These are phyloP conservation scores for Boletus rex-veris DNA, from an alignment of 768 basidiomycete genomes.

Conservation along the genomic window DNA sequence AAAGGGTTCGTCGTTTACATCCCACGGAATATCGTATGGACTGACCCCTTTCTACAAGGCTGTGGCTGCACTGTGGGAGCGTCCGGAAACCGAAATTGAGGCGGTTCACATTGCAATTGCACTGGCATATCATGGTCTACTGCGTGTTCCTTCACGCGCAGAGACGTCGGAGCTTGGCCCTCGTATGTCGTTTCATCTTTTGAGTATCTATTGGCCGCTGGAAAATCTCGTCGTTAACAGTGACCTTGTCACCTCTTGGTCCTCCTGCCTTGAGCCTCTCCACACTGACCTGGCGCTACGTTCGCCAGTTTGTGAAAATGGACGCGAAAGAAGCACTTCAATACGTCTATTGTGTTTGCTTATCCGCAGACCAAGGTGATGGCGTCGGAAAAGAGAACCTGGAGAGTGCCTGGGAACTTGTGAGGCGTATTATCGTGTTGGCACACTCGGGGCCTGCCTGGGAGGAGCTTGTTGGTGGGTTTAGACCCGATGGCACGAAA, in stretches of 20 bases:
- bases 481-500: constrained; percentile 83
- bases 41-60: constrained; percentile 49
- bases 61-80: constrained; percentile 85
- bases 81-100: constrained; percentile 83
- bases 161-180: constrained; percentile 84
- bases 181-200: constrained; percentile 44
- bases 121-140: constrained; percentile 87
- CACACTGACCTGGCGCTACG: constrained; percentile 87
- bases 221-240: constrained; percentile 35
- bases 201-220: neutral
- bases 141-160: constrained; percentile 76
- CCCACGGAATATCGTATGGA: too few species aligned
- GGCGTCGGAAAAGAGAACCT: constrained; percentile 82
- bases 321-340: constrained; percentile 93
- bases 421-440: constrained; percentile 71
- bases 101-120: constrained; percentile 93
- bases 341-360: constrained; percentile 85
- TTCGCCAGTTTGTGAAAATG: constrained; percentile 87
- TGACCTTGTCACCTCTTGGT: constrained; percentile 62
- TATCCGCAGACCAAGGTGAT: constrained; percentile 67
- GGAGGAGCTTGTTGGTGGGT: constrained; percentile 94
- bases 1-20: constrained; percentile 54
- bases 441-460: constrained; percentile 78
- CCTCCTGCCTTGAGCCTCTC: constrained; percentile 77
- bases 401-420: constrained; percentile 76